Percentiles rank a stretch among this genome's conserved stretches.
These are phyloP conservation scores for Neurospora sp. DNA, from an alignment of 495 filamentous ascomycete species.

Conservation along the genomic window DNA sequence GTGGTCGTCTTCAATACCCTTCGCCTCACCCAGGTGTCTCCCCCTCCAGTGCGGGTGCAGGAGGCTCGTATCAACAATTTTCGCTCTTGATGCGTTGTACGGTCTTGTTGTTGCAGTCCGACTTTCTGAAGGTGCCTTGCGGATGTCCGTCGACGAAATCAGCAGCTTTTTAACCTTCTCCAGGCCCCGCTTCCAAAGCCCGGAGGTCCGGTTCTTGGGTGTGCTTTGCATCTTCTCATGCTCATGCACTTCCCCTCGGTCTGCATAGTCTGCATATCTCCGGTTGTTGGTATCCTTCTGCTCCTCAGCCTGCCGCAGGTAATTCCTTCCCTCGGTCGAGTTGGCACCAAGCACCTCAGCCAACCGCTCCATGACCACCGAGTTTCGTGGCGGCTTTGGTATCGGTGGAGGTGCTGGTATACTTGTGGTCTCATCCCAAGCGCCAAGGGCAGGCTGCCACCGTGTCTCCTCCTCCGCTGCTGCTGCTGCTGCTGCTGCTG, in stretches of 20 bases:
- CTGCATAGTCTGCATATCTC: not conserved
- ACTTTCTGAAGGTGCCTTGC: not conserved
- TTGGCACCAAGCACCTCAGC: not conserved
- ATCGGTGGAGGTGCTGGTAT: not conserved
- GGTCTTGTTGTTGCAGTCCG: not conserved
- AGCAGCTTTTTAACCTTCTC: not conserved
- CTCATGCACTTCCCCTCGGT: not conserved
- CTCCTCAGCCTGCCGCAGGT: no score
- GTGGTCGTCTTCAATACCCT: not conserved
- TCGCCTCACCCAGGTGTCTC: not conserved
- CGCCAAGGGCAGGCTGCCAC: not conserved
- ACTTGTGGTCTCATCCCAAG: not conserved
- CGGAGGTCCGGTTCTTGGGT: not conserved
- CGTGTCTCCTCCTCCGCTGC: not conserved
- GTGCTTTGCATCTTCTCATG: not conserved
- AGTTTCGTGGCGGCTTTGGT: not conserved
- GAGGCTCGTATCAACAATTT: not conserved
- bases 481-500: not conserved
- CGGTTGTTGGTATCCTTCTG: not conserved
- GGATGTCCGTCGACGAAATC: not conserved
- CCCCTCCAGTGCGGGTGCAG: not conserved
- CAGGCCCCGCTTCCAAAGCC: not conserved
- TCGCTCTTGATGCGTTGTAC: not conserved
- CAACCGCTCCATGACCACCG: not conserved
- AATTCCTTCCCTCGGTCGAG: not conserved